Percentiles rank a stretch among this genome's conserved stretches.
Evolutionary conservation across 257 asterid genomes (phyloP).

Genomic region (Coffea eugenioides): DNA sequence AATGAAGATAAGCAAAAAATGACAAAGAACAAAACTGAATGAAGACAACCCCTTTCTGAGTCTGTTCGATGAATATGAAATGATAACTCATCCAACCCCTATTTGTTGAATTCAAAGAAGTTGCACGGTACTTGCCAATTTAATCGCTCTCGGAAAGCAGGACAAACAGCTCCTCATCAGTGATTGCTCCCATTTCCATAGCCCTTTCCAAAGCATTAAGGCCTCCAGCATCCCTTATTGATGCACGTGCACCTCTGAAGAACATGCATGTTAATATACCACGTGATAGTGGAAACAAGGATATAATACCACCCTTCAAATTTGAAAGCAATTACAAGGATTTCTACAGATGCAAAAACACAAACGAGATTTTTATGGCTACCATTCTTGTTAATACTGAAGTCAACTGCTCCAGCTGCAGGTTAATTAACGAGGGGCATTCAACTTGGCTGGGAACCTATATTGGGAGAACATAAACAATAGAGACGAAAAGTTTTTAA

Average conservation of each 20-base stretch:
- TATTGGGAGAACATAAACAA: background rate
- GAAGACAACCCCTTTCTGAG: no score
- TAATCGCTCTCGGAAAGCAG: constrained; percentile 79
- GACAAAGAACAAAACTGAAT: no score
- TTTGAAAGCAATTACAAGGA: background rate
- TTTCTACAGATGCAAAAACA: background rate
- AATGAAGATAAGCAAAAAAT: no score
- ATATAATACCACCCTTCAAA: no score
- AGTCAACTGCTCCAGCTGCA: background rate
- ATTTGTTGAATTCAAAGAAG: background rate
- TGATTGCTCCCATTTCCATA: constrained; percentile 96
- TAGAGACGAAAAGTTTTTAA: background rate
- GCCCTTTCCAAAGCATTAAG: constrained; percentile 79
- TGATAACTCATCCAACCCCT: background rate
- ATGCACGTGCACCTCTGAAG: constrained; percentile 83
- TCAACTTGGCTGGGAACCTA: background rate
- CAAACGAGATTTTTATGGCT: background rate
- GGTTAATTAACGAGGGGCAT: background rate
- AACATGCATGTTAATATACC: background rate
- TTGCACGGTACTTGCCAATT: constrained; percentile 17
- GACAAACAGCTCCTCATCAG: constrained; percentile 86
- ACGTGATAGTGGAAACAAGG: background rate
- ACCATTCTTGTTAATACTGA: background rate
- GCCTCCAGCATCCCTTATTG: constrained; percentile 78
- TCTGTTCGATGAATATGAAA: no score